Evolutionary conservation across 2,329 filamentous ascomycete genomes (phyloP), one percentile per base, ranked within the genome.

Genomic region (Didymella exigua): DNA sequence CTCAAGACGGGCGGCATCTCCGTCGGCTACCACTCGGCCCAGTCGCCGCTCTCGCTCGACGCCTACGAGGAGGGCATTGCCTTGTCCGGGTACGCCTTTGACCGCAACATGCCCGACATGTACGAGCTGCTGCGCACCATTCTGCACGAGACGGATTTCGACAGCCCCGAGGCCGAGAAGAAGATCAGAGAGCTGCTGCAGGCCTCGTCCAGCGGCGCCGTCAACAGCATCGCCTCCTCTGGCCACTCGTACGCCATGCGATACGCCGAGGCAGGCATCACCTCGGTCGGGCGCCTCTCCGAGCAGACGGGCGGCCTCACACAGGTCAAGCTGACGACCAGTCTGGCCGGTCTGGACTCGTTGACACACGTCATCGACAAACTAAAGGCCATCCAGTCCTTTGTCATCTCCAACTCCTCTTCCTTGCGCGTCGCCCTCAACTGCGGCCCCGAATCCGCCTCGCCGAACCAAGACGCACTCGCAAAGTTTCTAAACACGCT

Each of bases 1-100:
- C 83, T 98, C 26, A 96, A 96, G 78, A 98, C 95, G 1, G 95
- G 95, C 18, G 95, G 95, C 9, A 85, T 99, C 31, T 90, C 88
- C 2, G 87, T 96, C 14, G 87, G 89, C 1, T 93, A 96, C 64
- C 90, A 96, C 76, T 85, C 89, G n/a, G 87, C 89, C 0, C 85
- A 93, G 0, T 91, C 87, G 2, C 91, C 93, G 0, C 83, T 82
- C 1, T 85, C 93, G 61, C 86, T 90, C 49, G 82, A 84, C 26
- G 79, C 83, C 23, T 89, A 87, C 8, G 86, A 84, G 16, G 95
- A 99, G 76, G 95, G 95, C 0, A 79, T 99, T 23, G 85, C 89
- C 11, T 87, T 98, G 51, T 87, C 87, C 3, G 93, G 95, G 14
- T 96, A 89, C 79, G 93, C 93, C 0, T 78, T 99, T 31, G 93